Conservation (phyloP, 192 early-diverging fungal genomes). For the Coemansia sp. region DNA sequence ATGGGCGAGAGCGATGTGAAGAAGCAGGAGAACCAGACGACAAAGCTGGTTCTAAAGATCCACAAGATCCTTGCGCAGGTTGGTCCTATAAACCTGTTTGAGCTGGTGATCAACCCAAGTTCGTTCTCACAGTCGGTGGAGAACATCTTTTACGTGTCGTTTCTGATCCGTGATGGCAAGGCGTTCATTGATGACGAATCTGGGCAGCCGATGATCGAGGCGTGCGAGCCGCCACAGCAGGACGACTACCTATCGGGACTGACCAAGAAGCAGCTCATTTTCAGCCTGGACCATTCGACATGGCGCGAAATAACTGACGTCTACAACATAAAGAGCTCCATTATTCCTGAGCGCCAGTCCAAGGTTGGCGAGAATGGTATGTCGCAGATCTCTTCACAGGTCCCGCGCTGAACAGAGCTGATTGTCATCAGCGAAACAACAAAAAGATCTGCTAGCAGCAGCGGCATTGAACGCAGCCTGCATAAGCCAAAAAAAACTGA, state of each 20-base stretch:
- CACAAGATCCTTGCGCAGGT: conserved; percentile 58
- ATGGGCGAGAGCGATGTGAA: conserved; percentile 71
- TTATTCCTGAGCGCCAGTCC: conserved; percentile 58
- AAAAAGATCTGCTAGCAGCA: too few species aligned
- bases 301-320: conserved; percentile 71
- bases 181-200: conserved; percentile 72
- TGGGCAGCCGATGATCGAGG: conserved; percentile 66
- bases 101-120: conserved; percentile 85
- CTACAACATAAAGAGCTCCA: conserved; percentile 59
- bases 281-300: conserved; percentile 64
- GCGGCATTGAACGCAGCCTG: too few species aligned
- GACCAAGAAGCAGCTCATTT: conserved; percentile 75
- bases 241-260: conserved; percentile 67
- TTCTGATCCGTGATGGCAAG: conserved; percentile 84
- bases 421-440: too few species aligned
- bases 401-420: conserved; percentile 4
- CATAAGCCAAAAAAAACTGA: too few species aligned
- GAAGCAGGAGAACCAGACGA: conserved; percentile 84
- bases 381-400: conserved; percentile 39
- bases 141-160: conserved; percentile 97
- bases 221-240: conserved; percentile 66
- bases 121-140: conserved; percentile 94
- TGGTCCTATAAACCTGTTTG: conserved; percentile 72
- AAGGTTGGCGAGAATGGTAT: conserved; percentile 16
- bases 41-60: conserved; percentile 73